Conservation (phyloP, 2,329 filamentous ascomycete species). For the Pestalotiopsis sp. region DNA sequence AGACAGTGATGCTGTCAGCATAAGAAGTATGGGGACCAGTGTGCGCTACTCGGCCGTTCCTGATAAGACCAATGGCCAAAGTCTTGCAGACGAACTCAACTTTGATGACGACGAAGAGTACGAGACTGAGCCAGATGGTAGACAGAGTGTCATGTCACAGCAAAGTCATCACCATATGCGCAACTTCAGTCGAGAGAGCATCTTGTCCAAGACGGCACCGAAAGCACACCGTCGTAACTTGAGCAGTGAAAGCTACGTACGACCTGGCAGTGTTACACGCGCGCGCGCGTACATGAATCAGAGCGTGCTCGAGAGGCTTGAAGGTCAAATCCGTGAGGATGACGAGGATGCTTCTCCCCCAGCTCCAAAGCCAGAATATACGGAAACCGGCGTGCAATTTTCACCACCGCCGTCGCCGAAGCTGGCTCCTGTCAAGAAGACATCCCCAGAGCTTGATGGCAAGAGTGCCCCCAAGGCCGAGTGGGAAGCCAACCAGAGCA, state of each 20-base stretch:
- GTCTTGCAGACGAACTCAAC: slow-evolving; percentile 87
- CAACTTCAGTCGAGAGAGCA: slow-evolving; percentile 61
- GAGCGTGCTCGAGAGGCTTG: slow-evolving; percentile 57
- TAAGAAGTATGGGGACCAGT: slow-evolving; percentile 71
- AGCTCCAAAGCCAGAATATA: slow-evolving; percentile 58
- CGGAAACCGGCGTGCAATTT: slow-evolving; percentile 78
- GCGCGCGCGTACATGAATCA: slow-evolving; percentile 57
- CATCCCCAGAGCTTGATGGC: slow-evolving; percentile 46
- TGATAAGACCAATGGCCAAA: slow-evolving; percentile 67
- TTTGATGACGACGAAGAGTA: slow-evolving; percentile 82
- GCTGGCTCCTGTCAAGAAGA: slow-evolving; percentile 40
- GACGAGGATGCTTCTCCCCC: slow-evolving; percentile 43
- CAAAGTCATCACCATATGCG: slow-evolving; percentile 46
- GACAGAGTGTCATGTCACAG: slow-evolving; percentile 62
- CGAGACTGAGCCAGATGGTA: slow-evolving; percentile 72
- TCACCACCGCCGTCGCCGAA: slow-evolving; percentile 80
- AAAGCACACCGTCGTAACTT: slow-evolving; percentile 57
- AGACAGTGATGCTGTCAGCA: slow-evolving; percentile 73
- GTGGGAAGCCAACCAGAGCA: slow-evolving; percentile 71
- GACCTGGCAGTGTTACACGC: slow-evolving; percentile 57
- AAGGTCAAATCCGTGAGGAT: slow-evolving; percentile 54
- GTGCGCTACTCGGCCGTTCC: slow-evolving; percentile 74
- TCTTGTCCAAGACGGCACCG: slow-evolving; percentile 36
- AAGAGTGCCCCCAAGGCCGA: slow-evolving; percentile 51
- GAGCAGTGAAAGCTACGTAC: slow-evolving; percentile 61